A percentile compares a stretch with the other conserved stretches of the same genome.
These are phyloP conservation scores for Chlamydomonas schloesseri DNA, from an alignment of 139 green algal genomes.

Conservation along the genomic window DNA sequence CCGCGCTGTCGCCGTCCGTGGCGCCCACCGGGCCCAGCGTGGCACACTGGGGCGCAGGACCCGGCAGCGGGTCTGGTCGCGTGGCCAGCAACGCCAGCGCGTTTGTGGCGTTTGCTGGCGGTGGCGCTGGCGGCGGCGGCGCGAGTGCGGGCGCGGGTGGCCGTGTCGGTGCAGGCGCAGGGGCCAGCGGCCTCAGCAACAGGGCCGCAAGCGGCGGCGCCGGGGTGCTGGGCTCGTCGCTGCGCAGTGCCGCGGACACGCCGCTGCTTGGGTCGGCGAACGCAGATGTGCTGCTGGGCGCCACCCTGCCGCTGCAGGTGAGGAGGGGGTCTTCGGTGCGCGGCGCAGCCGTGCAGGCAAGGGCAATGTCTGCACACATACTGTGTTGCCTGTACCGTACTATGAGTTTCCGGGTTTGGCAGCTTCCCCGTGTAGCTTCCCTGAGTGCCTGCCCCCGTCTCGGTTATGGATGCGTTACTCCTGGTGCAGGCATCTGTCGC, in stretches of 20 bases:
- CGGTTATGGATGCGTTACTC: too few relatives aligned
- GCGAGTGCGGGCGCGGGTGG: background rate
- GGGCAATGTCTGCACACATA: too few relatives aligned
- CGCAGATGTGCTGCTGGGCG: conserved; percentile 4
- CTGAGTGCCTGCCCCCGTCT: too few relatives aligned
- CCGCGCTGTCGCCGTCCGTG: background rate
- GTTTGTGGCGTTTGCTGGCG: background rate
- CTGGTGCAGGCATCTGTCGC: background rate
- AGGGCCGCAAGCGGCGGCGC: background rate
- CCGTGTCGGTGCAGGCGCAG: background rate
- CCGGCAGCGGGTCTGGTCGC: background rate
- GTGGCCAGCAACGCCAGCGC: background rate
- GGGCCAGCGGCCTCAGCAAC: background rate
- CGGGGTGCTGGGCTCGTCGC: background rate
- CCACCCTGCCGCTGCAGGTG: conserved; percentile 19
- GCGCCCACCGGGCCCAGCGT: background rate
- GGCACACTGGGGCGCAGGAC: background rate
- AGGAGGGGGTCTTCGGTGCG: too few relatives aligned
- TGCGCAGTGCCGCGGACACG: background rate
- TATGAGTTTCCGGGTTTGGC: too few relatives aligned
- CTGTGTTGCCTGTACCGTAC: too few relatives aligned
- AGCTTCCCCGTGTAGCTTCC: too few relatives aligned
- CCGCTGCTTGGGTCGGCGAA: conserved; percentile 31
- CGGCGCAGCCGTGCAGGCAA: too few relatives aligned
- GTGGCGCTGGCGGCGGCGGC: too few relatives aligned